Evolutionary conservation across 805 yeast species (phyloP).

Genomic region (Kazachstania kunashirensis): DNA sequence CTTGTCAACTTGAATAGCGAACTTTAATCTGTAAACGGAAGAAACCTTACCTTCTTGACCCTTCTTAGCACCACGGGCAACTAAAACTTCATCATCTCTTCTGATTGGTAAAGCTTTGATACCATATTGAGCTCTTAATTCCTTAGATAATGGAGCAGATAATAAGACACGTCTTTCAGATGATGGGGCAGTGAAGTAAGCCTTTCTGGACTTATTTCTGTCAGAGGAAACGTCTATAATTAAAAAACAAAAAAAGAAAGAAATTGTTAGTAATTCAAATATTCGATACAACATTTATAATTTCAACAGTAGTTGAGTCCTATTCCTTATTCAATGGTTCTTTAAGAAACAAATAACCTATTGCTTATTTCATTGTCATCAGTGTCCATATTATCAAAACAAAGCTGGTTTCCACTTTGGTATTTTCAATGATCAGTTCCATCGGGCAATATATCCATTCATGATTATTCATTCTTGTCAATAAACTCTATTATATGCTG

Average conservation of each 20-base stretch:
- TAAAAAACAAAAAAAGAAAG: constrained; percentile 12
- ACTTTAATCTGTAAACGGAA: constrained; percentile 97
- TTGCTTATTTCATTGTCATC: too few species aligned
- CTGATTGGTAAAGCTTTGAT: constrained; percentile 93
- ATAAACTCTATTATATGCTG: too few species aligned
- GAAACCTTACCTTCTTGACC: constrained; percentile 97
- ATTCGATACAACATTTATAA: too few species aligned
- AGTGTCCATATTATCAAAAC: too few species aligned
- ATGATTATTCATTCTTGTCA: too few species aligned
- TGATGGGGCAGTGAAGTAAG: constrained; percentile 96
- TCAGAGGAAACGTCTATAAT: constrained; percentile 85
- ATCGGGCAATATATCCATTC: too few species aligned
- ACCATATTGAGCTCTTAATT: constrained; percentile 93
- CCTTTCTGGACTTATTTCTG: constrained; percentile 99
- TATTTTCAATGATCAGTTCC: too few species aligned
- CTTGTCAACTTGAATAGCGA: constrained; percentile 90
- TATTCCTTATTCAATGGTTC: too few species aligned
- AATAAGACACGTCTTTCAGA: constrained; percentile 84
- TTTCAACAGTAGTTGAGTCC: too few species aligned
- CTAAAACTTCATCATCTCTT: constrained; percentile 89
- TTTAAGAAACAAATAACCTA: too few species aligned
- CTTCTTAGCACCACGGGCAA: constrained; percentile 97
- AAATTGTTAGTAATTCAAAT: background rate
- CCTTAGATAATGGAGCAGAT: constrained; percentile 98
- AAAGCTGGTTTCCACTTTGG: too few species aligned